Base-by-base conservation (phyloP, 1,139 yeast species). In the Pneumocystis carinii region DNA sequence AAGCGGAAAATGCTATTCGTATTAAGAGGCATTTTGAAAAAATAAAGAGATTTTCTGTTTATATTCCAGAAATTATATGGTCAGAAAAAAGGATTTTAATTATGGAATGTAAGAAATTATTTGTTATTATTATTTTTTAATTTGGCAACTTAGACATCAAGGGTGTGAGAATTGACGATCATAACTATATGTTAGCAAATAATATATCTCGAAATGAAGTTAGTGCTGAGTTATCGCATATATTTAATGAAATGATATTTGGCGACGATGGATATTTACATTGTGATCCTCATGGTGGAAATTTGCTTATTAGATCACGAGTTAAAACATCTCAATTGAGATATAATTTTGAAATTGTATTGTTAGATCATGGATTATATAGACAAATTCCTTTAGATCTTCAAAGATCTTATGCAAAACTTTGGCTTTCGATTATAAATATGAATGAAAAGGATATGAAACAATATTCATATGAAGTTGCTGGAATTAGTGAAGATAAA, bases 231-330 rank as follows among this genome's bases (percentile, higher is more conserved):
- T 78, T 92, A 61, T 84, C 97, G 0, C 96, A 90, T 71, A 84
- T 89, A 37, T 92, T 92, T 77, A 89, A 90, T 75, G 85, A 85
- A 71, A 92, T 92, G 99, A 89, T 94, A 60, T 92, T 92, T 75
- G 86, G 95, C 1, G 95, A 96, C 0, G 85, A 83, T 37, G 96
- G 89, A 19, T 90, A 90, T 0, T 81, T 92, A 62, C 99, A 92
- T 72, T 92, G 98, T 75, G 99, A 92, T 73, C 98, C 98, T 0
- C 99, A 92, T 73, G 96, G 96, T 15, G 99, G 99, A 0, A 76
- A 90, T 64, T 72, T 77, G 2, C 62, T 73, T 17, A 65, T 65
- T 36, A 63, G 66, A 24, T 42, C 64, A 3, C 67, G 66, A 39
- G 68, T 66, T 3, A 68, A 69, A 15, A 65, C 66, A 60, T 66